Evolutionary conservation across 1,139 yeast species (phyloP).

Genomic region (Hansenula lynferdii): DNA sequence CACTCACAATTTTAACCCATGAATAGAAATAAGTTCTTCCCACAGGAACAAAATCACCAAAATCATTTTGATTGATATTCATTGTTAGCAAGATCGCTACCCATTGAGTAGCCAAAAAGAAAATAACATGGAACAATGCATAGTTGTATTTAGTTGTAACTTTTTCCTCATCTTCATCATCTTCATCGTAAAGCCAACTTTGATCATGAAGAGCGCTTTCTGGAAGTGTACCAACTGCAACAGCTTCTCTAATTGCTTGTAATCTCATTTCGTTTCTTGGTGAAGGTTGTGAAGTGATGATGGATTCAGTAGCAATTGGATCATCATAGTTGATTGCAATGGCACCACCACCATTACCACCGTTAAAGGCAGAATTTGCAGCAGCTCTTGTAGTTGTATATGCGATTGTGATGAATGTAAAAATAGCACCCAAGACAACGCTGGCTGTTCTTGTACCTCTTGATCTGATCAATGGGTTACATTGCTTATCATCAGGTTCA

Average conservation of each 20-base stretch:
- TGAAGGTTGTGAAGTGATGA: slow-evolving; percentile 48
- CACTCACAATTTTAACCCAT: slow-evolving; percentile 88
- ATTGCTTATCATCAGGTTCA: slow-evolving; percentile 89
- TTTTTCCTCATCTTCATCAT: slow-evolving; percentile 39
- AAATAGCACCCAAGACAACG: slow-evolving; percentile 83
- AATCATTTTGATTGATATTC: slow-evolving; percentile 80
- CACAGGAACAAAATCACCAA: slow-evolving; percentile 91
- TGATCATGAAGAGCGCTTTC: slow-evolving; percentile 81
- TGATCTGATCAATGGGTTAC: slow-evolving; percentile 90
- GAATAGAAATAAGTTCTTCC: slow-evolving; percentile 95
- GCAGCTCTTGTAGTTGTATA: slow-evolving; percentile 98
- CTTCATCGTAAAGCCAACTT: slow-evolving; percentile 52
- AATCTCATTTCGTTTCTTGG: slow-evolving; percentile 73
- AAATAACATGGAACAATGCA: slow-evolving; percentile 82
- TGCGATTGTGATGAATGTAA: slow-evolving; percentile 93
- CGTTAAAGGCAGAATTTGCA: slow-evolving; percentile 60
- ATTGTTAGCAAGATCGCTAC: slow-evolving; percentile 91
- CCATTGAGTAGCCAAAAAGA: slow-evolving; percentile 95
- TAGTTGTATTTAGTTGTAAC: slow-evolving; percentile 79
- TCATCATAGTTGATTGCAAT: slow-evolving; percentile 33
- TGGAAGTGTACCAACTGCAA: slow-evolving; percentile 91
- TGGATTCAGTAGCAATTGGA: slow-evolving; percentile 25
- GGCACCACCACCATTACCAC: slow-evolving; percentile 24
- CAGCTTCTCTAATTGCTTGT: slow-evolving; percentile 90
- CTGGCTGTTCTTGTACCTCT: slow-evolving; percentile 88